A percentile compares a stretch with the other conserved stretches of the same genome.
phyloP scores from a whole-genome alignment of 164 flowering plant genomes.

The Aristolochia californica region DNA sequence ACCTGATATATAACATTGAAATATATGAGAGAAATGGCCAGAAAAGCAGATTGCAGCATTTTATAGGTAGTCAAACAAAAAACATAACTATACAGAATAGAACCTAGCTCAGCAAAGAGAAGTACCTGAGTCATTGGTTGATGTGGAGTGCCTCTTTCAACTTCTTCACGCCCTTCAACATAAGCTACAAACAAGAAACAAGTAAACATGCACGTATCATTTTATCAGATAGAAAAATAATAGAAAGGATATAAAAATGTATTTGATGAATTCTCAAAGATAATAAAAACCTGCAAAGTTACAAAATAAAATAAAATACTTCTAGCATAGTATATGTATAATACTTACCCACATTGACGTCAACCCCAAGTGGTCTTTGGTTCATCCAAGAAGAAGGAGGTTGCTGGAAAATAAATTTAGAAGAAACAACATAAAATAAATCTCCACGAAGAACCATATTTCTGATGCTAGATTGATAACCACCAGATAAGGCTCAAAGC shows the following conservation, averaged over 20 bases:
- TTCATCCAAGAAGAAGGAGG: constrained; percentile 82
- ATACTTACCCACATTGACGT: constrained; percentile 91
- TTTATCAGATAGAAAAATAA: neutral
- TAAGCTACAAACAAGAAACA: constrained; percentile 44
- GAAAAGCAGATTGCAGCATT: neutral
- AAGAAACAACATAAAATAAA: neutral
- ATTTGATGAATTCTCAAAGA: neutral
- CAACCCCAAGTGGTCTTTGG: constrained; percentile 73
- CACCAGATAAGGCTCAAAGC: neutral
- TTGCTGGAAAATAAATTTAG: constrained; percentile 33
- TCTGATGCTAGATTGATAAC: too few relatives aligned
- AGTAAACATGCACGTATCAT: neutral
- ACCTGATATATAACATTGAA: too few relatives aligned
- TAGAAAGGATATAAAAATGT: neutral
- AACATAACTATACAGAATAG: neutral
- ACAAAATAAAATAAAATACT: too few relatives aligned
- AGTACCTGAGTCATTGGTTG: constrained; percentile 67
- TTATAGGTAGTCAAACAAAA: neutral
- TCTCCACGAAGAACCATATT: neutral
- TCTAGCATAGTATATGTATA: neutral
- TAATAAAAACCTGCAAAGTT: too few relatives aligned
- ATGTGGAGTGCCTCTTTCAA: constrained; percentile 51
- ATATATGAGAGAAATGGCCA: neutral
- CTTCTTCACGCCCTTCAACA: constrained; percentile 80
- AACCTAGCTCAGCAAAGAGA: neutral